Evolutionary conservation across 108 stramenopile species (phyloP).

Genomic region (Fragilaria radians): DNA sequence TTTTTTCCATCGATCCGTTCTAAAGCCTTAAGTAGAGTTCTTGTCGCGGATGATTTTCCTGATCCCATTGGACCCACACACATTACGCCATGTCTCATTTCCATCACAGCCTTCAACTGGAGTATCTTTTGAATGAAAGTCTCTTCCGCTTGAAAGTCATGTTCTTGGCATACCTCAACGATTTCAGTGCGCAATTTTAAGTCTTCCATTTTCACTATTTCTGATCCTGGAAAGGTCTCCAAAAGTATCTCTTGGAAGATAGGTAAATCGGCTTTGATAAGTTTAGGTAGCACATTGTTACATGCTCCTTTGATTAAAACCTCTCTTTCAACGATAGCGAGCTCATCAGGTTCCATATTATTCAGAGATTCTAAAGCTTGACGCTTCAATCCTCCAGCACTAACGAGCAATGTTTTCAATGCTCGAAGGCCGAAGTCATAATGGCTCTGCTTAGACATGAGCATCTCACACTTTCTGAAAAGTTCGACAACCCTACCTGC

Average conservation of each 20-base stretch:
- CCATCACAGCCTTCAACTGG: conserved; percentile 92
- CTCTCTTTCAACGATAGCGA: conserved; percentile 53
- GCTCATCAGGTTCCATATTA: conserved; percentile 37
- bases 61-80: conserved; percentile 88
- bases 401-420: conserved; percentile 95
- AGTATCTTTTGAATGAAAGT: conserved; percentile 91
- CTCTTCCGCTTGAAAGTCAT: conserved; percentile 51
- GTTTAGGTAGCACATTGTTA: conserved; percentile 96
- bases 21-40: conserved; percentile 70
- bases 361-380: conserved; percentile 63
- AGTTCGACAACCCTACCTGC: conserved; percentile 89
- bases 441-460: conserved; percentile 91
- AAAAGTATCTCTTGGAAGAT: conserved; percentile 78
- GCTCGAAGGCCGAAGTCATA: conserved; percentile 99
- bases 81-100: conserved; percentile 96
- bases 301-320: conserved; percentile 89
- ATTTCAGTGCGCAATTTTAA: conserved; percentile 60
- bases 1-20: conserved; percentile 82
- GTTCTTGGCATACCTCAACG: conserved; percentile 51
- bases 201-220: conserved; percentile 76
- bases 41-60: conserved; percentile 70
- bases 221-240: conserved; percentile 88
- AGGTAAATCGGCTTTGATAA: conserved; percentile 85
- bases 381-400: conserved; percentile 98
- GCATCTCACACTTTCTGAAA: conserved; percentile 86